Evolutionary conservation across 1,284 basidiomycete genomes (phyloP), one percentile per base, ranked within the genome.

Genomic region (Moesziomyces parantarcticus): DNA sequence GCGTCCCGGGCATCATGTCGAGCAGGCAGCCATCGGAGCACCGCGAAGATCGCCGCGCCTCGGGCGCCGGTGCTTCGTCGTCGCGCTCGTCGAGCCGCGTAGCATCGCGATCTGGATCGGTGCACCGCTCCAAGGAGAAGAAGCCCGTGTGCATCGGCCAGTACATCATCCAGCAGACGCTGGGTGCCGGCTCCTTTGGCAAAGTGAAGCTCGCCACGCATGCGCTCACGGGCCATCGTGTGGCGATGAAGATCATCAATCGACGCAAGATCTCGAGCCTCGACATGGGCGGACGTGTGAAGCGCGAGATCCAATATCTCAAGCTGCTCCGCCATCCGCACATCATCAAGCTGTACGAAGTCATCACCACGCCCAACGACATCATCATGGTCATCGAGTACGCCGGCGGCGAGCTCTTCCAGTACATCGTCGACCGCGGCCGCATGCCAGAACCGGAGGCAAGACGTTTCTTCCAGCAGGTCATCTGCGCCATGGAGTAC

Each of bases 191-290:
- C 20, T 95, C 93, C 14, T 99, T 98, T 85, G 96, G 95, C 61
- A 97, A 97, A 85, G 96, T 99, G 83, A 98, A 97, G 87, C 92
- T 96, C 88, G 96, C 94, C 34, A 90, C 90, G 14, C 96, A 99
- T 84, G 92, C 92, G 44, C 89, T 97, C 75, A 98, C 96, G 0
- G 94, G 94, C 0, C 93, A 97, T 82, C 90, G 91, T 76, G 96
- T 99, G 44, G 96, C 96, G 4, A 94, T 99, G 91, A 98, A 98
- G 87, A 94, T 93, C 82, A 94, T 98, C 80, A 94, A 93, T 64
- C 94, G 96, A 83, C 92, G 92, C 60, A 94, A 93, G 80, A 97
- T 98, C 65, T 91, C 92, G 72, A 90, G 91, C 69, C 91, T 93
- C 77, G 92, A 94, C 85, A 81, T 82, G 75, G 81, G 82, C 47